Base-by-base conservation (phyloP, 2,329 filamentous ascomycete species). In the Fusarium verticillioides region DNA sequence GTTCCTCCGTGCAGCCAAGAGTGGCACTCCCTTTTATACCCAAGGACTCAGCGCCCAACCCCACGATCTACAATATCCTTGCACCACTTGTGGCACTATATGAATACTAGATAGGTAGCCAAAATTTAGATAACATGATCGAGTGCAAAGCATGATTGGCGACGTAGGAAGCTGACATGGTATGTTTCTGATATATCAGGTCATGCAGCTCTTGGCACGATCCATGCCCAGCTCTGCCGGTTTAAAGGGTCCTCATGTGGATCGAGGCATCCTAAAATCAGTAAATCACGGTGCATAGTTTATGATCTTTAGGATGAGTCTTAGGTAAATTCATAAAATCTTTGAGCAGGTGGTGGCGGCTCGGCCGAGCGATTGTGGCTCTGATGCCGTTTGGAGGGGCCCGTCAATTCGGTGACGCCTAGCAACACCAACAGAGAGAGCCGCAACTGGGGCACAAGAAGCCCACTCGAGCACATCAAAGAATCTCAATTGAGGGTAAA, bases 121-220 rank as follows among this genome's bases (percentile, higher is more conserved):
- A 32, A 40, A 23, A 47, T 28, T 32, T 34, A 52, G 30, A 58
- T 40, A 46, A 21, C 28, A 47, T 52, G 50, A 10, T 34, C 1
- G 19, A 9, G 23, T 53, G 10, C 21, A 37, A 39, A 36, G 28
- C 39, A 39, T 26, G 12, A 56, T 47, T 40, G 58, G 39, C 18
- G 26, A 49, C n/a, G 21, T 21, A 39, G 34, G 15, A 32, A 23
- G 53, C 26, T 23, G 26, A 56, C 46, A 50, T 63, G 16, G 44
- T 44, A 42, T 53, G 54, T 73, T 72, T 67, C 53, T 72, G 36
- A 60, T 63, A 50, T 49, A 66, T 63, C 72, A 65, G 60, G 46
- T 72, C 56, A 67, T 53, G 28, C 44, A 40, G 64, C 60, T 65
- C 70, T 69, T 73, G 67, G 70, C 72, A 58, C 53, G 57, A 66